phyloP scores from a whole-genome alignment of 108 stramenopile species.

The Cylindrotheca closterium region DNA sequence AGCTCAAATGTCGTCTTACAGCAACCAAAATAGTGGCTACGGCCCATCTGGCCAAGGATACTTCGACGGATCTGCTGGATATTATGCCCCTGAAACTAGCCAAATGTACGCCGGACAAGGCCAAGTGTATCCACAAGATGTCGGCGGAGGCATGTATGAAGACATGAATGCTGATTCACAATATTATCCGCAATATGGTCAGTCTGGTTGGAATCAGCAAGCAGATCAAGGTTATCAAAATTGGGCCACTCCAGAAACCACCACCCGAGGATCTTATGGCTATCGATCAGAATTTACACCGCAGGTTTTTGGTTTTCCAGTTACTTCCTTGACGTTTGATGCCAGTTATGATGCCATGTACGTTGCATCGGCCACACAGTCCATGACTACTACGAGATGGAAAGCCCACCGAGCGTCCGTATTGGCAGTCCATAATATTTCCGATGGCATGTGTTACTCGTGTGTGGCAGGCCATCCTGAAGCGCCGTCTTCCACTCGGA shows the following conservation, averaged over 20 bases:
- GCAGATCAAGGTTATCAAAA: too few species aligned
- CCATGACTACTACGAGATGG: slow-evolving; percentile 9
- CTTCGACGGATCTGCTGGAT: background rate
- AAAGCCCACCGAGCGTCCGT: slow-evolving; percentile 30
- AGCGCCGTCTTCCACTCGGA: slow-evolving; percentile 39
- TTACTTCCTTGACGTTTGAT: slow-evolving; percentile 56
- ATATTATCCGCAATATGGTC: background rate
- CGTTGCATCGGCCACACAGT: slow-evolving; percentile 64
- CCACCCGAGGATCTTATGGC: slow-evolving; percentile 23
- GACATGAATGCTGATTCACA: background rate
- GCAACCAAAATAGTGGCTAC: background rate
- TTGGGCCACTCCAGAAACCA: background rate
- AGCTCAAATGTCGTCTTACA: background rate
- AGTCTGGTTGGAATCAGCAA: background rate
- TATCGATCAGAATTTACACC: slow-evolving; percentile 24
- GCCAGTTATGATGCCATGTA: slow-evolving; percentile 48
- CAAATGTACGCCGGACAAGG: background rate
- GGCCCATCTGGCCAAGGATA: background rate
- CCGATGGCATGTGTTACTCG: slow-evolving; percentile 55
- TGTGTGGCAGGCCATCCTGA: slow-evolving; percentile 81
- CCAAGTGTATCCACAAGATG: background rate
- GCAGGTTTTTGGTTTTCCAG: slow-evolving; percentile 38
- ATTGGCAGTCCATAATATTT: slow-evolving; percentile 30
- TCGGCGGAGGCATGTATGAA: background rate
- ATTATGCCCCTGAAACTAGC: background rate